Conservation (phyloP, 164 flowering plant genomes). For the Tetrastigma voinierianum region DNA sequence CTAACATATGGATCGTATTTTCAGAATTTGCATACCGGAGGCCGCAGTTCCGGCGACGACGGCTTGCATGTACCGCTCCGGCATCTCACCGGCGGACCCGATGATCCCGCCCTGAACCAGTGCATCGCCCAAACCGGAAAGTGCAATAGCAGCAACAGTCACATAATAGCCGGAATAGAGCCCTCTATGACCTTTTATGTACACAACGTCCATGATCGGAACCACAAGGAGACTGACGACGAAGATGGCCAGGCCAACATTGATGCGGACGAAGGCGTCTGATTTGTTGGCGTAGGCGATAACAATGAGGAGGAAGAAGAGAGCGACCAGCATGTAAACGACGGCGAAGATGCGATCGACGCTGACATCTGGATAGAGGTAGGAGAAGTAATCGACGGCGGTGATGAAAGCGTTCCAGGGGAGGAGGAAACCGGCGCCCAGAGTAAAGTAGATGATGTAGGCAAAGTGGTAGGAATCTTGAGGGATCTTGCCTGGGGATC, state of each 20-base stretch:
- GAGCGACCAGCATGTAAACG: constrained; percentile 66
- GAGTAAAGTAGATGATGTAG: constrained; percentile 79
- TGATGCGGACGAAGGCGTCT: constrained; percentile 52
- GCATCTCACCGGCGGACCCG: constrained; percentile 90
- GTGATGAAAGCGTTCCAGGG: constrained; percentile 99
- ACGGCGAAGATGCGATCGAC: constrained; percentile 88
- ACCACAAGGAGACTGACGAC: constrained; percentile 55
- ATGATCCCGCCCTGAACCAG: constrained; percentile 83
- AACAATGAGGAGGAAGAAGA: constrained; percentile 44
- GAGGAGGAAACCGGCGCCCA: constrained; percentile 80
- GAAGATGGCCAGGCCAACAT: constrained; percentile 62
- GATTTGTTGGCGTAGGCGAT: constrained; percentile 53
- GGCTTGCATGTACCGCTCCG: too few relatives aligned
- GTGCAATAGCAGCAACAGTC: constrained; percentile 52
- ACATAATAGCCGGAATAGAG: constrained; percentile 62
- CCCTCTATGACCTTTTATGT: constrained; percentile 67
- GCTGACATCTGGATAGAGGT: constrained; percentile 74
- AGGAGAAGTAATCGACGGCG: constrained; percentile 92
- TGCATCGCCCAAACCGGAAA: constrained; percentile 79
- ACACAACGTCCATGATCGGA: constrained; percentile 67
- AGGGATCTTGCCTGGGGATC: constrained; percentile 31
- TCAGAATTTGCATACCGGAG: too few relatives aligned
- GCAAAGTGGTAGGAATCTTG: constrained; percentile 70
- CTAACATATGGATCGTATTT: too few relatives aligned
- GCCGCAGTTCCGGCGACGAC: constrained; percentile 94